phyloP scores from a whole-genome alignment of 2,329 filamentous ascomycete species.

The Davidsoniella neocaledoniae region DNA sequence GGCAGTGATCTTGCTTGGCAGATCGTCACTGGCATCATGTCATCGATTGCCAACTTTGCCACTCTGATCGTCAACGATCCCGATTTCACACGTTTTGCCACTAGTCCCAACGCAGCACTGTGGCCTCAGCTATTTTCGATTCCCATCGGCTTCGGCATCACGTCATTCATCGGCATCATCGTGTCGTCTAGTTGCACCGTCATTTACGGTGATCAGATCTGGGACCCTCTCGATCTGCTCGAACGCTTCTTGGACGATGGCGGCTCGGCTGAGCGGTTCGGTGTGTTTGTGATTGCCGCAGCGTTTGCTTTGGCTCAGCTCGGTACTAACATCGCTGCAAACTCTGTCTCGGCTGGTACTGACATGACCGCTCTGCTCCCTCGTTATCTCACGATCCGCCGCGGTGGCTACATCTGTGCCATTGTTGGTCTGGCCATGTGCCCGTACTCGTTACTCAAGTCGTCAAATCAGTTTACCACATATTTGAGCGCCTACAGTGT shows the following conservation, averaged over 20 bases:
- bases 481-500: conserved; percentile 87
- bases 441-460: conserved; percentile 63
- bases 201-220: conserved; percentile 50
- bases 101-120: conserved; percentile 56
- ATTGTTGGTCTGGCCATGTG: conserved; percentile 68
- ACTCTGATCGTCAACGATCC: conserved; percentile 71
- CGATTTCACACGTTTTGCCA: conserved; percentile 72
- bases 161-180: conserved; percentile 70
- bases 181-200: conserved; percentile 57
- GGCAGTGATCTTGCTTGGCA: conserved; percentile 65
- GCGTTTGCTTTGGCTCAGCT: conserved; percentile 67
- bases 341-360: conserved; percentile 67
- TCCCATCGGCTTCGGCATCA: conserved; percentile 55
- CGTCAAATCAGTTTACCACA: conserved; percentile 70
- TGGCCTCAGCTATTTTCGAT: conserved; percentile 69
- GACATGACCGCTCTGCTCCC: conserved; percentile 70
- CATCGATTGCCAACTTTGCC: conserved; percentile 76
- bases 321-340: conserved; percentile 76
- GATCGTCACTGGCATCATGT: conserved; percentile 75
- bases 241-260: conserved; percentile 52
- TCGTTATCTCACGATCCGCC: conserved; percentile 67
- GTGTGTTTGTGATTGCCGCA: conserved; percentile 54
- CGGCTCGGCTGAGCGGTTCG: conserved; percentile 50
- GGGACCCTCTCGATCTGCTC: conserved; percentile 56
- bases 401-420: conserved; percentile 76